Evolutionary conservation across 805 yeast genomes (phyloP).

Genomic region (Metschnikowia dekortorum): DNA sequence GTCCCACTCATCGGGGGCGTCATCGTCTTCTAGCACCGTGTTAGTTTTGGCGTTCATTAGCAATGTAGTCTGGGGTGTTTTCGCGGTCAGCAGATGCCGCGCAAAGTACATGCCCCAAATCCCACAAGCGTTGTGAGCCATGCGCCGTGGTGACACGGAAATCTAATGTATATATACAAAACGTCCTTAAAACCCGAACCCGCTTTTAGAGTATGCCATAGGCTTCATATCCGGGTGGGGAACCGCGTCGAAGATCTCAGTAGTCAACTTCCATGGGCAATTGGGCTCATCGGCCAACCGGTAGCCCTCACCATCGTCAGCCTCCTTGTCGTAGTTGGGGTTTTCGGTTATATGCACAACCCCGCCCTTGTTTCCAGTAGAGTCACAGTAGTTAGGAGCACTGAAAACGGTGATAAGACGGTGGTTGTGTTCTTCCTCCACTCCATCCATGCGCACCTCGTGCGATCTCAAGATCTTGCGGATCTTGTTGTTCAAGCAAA

Average conservation of each 20-base stretch:
- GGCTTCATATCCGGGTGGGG: conserved; percentile 90
- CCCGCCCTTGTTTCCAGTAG: conserved; percentile 88
- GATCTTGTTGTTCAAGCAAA: conserved; percentile 67
- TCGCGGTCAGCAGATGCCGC: not conserved
- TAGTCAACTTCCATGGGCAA: conserved; percentile 46
- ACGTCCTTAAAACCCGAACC: conserved; percentile 33
- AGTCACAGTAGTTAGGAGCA: conserved; percentile 97
- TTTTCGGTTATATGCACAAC: conserved; percentile 65
- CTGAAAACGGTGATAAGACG: conserved; percentile 89
- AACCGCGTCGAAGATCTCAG: conserved; percentile 69
- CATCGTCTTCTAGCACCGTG: conserved; percentile 29
- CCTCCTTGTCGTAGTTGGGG: conserved; percentile 40
- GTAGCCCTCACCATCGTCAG: conserved; percentile 43
- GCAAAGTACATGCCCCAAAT: not conserved
- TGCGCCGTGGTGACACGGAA: not conserved
- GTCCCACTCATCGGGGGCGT: conserved; percentile 75
- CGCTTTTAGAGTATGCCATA: conserved; percentile 73
- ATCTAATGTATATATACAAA: not conserved
- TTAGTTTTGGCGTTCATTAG: not conserved
- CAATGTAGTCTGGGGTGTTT: not conserved
- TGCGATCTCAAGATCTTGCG: conserved; percentile 88
- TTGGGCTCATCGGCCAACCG: conserved; percentile 31
- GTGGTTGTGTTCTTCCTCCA: conserved; percentile 82
- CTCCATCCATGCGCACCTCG: conserved; percentile 91
- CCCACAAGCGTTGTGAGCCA: not conserved